phyloP scores from a whole-genome alignment of 2,329 filamentous ascomycete species.

The Torrubiellomyces zombiae region DNA sequence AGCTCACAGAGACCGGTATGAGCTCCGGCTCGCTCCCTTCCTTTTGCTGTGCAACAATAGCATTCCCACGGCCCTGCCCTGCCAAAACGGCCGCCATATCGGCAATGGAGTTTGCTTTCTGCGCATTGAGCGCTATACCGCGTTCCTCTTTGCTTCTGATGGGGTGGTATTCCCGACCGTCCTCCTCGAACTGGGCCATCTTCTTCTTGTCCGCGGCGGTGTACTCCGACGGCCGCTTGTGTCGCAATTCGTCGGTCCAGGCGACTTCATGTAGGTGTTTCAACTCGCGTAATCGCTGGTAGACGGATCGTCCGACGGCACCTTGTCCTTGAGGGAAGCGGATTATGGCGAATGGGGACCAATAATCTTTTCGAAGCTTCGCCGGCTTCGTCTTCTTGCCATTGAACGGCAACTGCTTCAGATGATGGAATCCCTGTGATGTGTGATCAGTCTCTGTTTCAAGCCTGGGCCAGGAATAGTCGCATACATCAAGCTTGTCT shows the following conservation, averaged over 20 bases:
- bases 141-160: slow-evolving; percentile 25
- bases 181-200: slow-evolving; percentile 12
- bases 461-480: neutral
- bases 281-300: slow-evolving; percentile 48
- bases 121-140: slow-evolving; percentile 37
- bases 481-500: slow-evolving; percentile 27
- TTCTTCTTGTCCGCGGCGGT: slow-evolving; percentile 17
- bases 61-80: slow-evolving; percentile 33
- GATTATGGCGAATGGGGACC: slow-evolving; percentile 43
- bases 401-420: slow-evolving; percentile 45
- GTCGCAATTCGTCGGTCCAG: slow-evolving; percentile 35
- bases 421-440: slow-evolving; percentile 21
- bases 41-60: slow-evolving; percentile 7
- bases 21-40: slow-evolving; percentile 13
- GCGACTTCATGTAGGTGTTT: slow-evolving; percentile 43
- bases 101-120: slow-evolving; percentile 44
- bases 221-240: slow-evolving; percentile 19
- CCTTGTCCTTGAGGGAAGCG: slow-evolving; percentile 36
- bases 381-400: slow-evolving; percentile 50
- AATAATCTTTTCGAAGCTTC: slow-evolving; percentile 51
- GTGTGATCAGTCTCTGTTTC: neutral
- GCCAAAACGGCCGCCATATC: slow-evolving; percentile 44
- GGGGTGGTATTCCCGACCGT: slow-evolving; percentile 15
- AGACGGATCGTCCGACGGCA: slow-evolving; percentile 39
- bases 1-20: slow-evolving; percentile 29